Evolutionary conservation across 306 rosid genomes (phyloP).

Genomic region (Geum urbanum): DNA sequence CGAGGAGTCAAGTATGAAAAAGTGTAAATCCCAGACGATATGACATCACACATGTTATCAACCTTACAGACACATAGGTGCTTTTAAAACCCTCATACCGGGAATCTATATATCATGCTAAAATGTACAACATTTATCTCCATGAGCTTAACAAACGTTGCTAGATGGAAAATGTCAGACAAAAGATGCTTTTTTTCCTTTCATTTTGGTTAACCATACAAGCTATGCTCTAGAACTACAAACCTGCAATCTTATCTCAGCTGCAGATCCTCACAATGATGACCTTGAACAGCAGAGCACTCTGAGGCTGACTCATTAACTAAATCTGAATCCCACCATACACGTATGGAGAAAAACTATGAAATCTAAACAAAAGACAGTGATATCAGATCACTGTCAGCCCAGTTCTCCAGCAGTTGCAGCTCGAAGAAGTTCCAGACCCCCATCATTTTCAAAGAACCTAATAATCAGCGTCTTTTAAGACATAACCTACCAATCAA

Average conservation of each 20-base stretch:
- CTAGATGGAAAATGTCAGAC: neutral
- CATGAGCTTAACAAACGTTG: neutral
- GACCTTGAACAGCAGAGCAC: neutral
- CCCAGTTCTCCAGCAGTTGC: conserved; percentile 13
- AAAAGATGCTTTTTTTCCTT: too few species aligned
- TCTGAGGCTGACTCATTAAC: neutral
- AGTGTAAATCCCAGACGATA: too few species aligned
- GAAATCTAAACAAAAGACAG: neutral
- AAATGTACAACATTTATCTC: too few species aligned
- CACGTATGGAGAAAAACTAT: neutral
- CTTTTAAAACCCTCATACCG: neutral
- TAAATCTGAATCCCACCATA: neutral
- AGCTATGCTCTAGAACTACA: neutral
- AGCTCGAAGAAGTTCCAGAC: conserved; percentile 5
- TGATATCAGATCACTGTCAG: conserved; percentile 8
- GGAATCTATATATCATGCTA: too few species aligned
- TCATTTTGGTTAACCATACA: neutral
- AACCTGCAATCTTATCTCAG: neutral
- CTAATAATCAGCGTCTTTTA: conserved; percentile 5
- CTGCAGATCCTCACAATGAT: neutral
- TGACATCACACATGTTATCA: neutral
- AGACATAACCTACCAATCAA: conserved; percentile 2
- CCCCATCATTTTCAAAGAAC: conserved; percentile 16
- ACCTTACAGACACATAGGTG: neutral
- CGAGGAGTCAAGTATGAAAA: neutral